These are phyloP conservation scores for Cryomyces minteri DNA, from an alignment of 495 filamentous ascomycete species.

Conservation along the genomic window DNA sequence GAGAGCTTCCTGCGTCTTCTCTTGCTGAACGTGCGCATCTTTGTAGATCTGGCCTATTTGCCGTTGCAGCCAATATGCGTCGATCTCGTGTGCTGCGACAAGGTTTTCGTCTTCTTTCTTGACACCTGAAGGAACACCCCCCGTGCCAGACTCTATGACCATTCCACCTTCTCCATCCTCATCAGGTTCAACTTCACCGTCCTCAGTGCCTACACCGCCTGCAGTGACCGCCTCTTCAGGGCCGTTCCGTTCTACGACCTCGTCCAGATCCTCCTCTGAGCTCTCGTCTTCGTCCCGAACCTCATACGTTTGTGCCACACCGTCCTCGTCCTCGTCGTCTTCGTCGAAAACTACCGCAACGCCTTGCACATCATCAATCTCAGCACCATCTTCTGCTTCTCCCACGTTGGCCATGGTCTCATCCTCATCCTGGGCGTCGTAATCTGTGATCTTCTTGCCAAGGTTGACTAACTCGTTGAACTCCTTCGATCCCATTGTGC, in stretches of 20 bases:
- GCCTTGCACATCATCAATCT: slow-evolving; percentile 85
- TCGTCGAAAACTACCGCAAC: slow-evolving; percentile 95
- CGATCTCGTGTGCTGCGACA: slow-evolving; percentile 70
- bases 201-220: slow-evolving; percentile 32
- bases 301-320: slow-evolving; percentile 55
- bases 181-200: slow-evolving; percentile 28
- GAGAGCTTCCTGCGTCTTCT: slow-evolving; percentile 66
- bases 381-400: slow-evolving; percentile 40
- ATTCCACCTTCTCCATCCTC: slow-evolving; percentile 34
- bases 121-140: slow-evolving; percentile 22
- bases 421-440: slow-evolving; percentile 92
- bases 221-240: slow-evolving; percentile 23
- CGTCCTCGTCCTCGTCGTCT: slow-evolving; percentile 81
- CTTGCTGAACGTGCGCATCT: slow-evolving; percentile 79
- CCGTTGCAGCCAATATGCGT: slow-evolving; percentile 92
- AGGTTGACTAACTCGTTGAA: slow-evolving; percentile 96
- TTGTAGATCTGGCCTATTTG: slow-evolving; percentile 75
- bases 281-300: slow-evolving; percentile 56
- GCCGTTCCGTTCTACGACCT: slow-evolving; percentile 11
- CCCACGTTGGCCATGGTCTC: slow-evolving; percentile 55
- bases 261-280: slow-evolving; percentile 53
- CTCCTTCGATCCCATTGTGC: slow-evolving; percentile 67
- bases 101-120: slow-evolving; percentile 35
- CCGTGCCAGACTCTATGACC: slow-evolving; percentile 50
- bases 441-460: slow-evolving; percentile 98